Evolutionary conservation across 305 asterid species (phyloP).

Genomic region (Fraxinus paxiana): DNA sequence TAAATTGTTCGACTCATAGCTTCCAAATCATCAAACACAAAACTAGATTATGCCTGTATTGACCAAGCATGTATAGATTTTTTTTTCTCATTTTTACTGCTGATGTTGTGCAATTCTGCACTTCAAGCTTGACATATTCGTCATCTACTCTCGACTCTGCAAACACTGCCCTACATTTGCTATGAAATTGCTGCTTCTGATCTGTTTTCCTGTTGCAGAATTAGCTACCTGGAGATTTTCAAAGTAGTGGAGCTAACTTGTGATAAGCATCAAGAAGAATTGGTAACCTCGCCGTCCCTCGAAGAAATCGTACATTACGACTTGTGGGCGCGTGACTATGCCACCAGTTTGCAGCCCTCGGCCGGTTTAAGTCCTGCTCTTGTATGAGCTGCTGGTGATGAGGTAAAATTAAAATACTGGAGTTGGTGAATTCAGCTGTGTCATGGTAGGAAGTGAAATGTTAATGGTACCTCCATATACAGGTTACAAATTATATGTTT

Average conservation of each 20-base stretch:
- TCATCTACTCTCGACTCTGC: background rate
- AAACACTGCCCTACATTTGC: background rate
- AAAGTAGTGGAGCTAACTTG: constrained; percentile 88
- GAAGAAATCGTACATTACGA: constrained; percentile 90
- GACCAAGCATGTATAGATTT: background rate
- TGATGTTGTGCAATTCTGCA: background rate
- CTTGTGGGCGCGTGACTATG: constrained; percentile 86
- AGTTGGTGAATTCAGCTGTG: background rate
- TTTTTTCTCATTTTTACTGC: background rate
- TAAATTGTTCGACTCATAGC: background rate
- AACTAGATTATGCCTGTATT: background rate
- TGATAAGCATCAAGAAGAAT: constrained; percentile 58
- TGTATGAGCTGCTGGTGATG: constrained; percentile 33
- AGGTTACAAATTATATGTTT: background rate
- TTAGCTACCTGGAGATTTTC: constrained; percentile 81
- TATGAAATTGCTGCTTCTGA: background rate
- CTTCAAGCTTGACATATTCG: background rate
- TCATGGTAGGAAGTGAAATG: background rate
- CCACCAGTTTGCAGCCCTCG: constrained; percentile 51
- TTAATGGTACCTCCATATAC: background rate
- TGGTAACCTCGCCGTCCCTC: constrained; percentile 63
- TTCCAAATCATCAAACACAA: background rate
- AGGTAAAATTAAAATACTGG: background rate
- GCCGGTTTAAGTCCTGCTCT: constrained; percentile 54
- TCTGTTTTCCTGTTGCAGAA: constrained; percentile 43